Percentiles rank a stretch among this genome's conserved stretches.
These are phyloP conservation scores for Harrya chromipes DNA, from an alignment of 768 basidiomycete species.

Conservation along the genomic window DNA sequence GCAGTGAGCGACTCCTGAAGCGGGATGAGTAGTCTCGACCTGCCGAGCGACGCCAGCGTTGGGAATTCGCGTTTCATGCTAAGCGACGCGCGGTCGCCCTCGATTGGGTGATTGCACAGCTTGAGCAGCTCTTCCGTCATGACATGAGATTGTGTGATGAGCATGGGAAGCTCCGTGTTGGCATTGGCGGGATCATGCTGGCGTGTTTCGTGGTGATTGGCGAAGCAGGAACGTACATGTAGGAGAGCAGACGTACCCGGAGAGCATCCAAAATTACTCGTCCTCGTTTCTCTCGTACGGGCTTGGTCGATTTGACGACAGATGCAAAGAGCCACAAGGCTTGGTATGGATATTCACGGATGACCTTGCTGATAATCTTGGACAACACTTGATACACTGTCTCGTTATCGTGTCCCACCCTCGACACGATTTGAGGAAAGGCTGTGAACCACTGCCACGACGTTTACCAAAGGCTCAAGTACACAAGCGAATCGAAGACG, in stretches of 20 bases:
- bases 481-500: constrained; percentile 4
- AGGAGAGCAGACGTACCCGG: constrained; percentile 39
- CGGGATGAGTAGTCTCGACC: constrained; percentile 76
- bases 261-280: constrained; percentile 53
- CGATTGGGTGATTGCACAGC: constrained; percentile 57
- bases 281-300: constrained; percentile 58
- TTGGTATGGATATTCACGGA: constrained; percentile 86
- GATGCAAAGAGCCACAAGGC: constrained; percentile 91
- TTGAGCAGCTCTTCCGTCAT: constrained; percentile 71
- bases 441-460: constrained; percentile 83
- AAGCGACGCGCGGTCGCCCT: constrained; percentile 36
- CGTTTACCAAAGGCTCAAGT: constrained; percentile 6
- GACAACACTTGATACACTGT: constrained; percentile 60
- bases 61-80: constrained; percentile 52
- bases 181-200: constrained; percentile 48
- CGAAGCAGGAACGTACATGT: not conserved
- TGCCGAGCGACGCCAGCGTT: constrained; percentile 52
- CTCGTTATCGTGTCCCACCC: constrained; percentile 73
- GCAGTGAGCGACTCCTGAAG: constrained; percentile 91
- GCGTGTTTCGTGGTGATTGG: not conserved
- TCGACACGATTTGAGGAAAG: constrained; percentile 94
- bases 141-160: constrained; percentile 51
- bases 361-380: constrained; percentile 65
- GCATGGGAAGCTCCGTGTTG: constrained; percentile 39
- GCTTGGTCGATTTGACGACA: constrained; percentile 80